Evolutionary conservation across 2,329 filamentous ascomycete genomes (phyloP).

Genomic region (Fusarium staphyleae): DNA sequence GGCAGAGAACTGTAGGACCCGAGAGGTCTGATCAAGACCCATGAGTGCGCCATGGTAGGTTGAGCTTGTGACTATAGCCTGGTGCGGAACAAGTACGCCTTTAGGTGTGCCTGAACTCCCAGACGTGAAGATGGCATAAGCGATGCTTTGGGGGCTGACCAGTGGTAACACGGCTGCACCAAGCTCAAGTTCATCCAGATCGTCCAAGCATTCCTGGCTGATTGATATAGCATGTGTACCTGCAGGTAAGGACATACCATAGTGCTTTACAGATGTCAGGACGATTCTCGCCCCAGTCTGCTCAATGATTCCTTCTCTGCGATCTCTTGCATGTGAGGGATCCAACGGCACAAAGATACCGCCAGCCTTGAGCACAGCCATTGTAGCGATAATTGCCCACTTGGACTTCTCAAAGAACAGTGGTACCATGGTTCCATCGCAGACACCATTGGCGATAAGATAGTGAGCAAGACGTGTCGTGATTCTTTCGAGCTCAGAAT

Average conservation of each 20-base stretch:
- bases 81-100: constrained; percentile 50
- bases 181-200: too few relatives aligned
- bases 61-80: constrained; percentile 32
- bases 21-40: constrained; percentile 49
- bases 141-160: neutral
- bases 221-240: too few relatives aligned
- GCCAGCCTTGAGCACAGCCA: neutral
- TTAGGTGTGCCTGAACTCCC: constrained; percentile 42
- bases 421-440: neutral
- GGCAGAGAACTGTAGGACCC: constrained; percentile 55
- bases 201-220: too few relatives aligned
- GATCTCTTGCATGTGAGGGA: too few relatives aligned
- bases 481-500: neutral
- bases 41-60: constrained; percentile 41
- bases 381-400: neutral
- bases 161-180: too few relatives aligned
- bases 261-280: too few relatives aligned
- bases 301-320: too few relatives aligned
- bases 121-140: constrained; percentile 42
- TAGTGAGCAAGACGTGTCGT: neutral
- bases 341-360: too few relatives aligned
- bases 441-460: neutral
- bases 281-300: too few relatives aligned
- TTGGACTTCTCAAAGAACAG: constrained; percentile 1
- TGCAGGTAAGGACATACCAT: too few relatives aligned